phyloP scores from a whole-genome alignment of 345 rosid species.

The Psidium guajava region DNA sequence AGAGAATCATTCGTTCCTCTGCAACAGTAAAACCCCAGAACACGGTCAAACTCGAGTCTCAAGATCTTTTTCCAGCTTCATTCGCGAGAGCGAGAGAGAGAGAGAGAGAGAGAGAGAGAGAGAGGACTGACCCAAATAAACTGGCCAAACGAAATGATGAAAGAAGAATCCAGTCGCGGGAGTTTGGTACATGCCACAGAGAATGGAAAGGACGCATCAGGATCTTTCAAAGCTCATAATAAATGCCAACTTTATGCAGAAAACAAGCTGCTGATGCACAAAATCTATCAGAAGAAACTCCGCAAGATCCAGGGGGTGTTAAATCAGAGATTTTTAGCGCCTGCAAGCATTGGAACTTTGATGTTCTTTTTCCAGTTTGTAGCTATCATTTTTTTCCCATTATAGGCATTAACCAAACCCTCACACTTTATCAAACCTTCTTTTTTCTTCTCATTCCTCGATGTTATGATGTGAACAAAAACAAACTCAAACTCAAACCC shows the following conservation, averaged over 20 bases:
- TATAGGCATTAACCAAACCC: not conserved
- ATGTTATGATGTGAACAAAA: not conserved
- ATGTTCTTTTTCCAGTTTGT: not conserved
- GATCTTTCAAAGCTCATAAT: not conserved
- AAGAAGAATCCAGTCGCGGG: not conserved
- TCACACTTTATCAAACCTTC: not conserved
- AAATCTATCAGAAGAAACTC: not conserved
- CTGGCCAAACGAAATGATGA: constrained; percentile 8
- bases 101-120: not conserved
- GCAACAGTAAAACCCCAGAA: not conserved
- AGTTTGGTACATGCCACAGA: not conserved
- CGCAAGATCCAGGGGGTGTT: not conserved
- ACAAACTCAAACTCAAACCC: not conserved
- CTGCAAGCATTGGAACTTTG: not conserved
- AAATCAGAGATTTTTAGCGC: not conserved
- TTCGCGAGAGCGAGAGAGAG: not conserved
- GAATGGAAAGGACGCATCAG: not conserved
- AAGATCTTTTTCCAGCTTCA: not conserved
- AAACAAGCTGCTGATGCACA: not conserved
- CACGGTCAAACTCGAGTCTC: not conserved
- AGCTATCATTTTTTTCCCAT: not conserved
- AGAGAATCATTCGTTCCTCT: not conserved
- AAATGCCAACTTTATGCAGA: not conserved
- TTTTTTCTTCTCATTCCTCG: not conserved
- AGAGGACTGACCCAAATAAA: constrained; percentile 10